Evolutionary conservation across 805 yeast species (phyloP), one percentile per base, ranked within the genome.

Genomic region (Candida montana): DNA sequence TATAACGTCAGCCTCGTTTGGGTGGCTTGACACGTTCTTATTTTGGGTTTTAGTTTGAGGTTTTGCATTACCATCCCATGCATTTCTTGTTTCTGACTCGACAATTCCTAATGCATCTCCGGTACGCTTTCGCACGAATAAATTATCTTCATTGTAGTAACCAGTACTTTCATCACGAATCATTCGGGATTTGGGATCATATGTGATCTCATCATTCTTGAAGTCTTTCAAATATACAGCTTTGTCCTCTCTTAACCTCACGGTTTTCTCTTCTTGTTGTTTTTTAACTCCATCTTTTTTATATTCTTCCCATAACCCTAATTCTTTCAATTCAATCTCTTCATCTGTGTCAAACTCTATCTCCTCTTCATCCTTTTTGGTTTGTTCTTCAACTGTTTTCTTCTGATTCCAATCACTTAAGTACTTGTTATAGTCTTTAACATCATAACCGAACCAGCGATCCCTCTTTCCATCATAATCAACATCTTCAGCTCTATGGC

Each of bases 221-320:
- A 75, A 62, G 33, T 80, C 71, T 55, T 76, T 64, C 52, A 77
- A 54, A 67, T 87, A 77, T 47, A 77, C 61, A n/a, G 96, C 95
- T 31, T 77, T 77, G 54, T 88, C 96, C 46, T 80, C 83, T 40
- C 90, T 58, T 26, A 83, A 77, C 37, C 95, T 63, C 0, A 83
- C 71, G 8, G 74, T 59, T 39, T 64, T 66, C 55, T 58, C 72
- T 65, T 55, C 61, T 46, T 37, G 63, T 59, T 50, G 63, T 64
- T 50, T 66, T 67, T 35, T 57, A 47, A 19, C 47, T 3, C 18
- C 11, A 4, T 40, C 35, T 17, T 32, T 24, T 4, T 18, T 35
- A 21, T 37, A 42, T 6, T 46, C 49, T n/a, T 54, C 54, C 54
- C 56, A 51, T 4, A 56, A 37, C 3, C 74, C 74, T 23, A 68